Base-by-base conservation (phyloP, 1,284 basidiomycete species). In the Pseudozyma sp. region DNA sequence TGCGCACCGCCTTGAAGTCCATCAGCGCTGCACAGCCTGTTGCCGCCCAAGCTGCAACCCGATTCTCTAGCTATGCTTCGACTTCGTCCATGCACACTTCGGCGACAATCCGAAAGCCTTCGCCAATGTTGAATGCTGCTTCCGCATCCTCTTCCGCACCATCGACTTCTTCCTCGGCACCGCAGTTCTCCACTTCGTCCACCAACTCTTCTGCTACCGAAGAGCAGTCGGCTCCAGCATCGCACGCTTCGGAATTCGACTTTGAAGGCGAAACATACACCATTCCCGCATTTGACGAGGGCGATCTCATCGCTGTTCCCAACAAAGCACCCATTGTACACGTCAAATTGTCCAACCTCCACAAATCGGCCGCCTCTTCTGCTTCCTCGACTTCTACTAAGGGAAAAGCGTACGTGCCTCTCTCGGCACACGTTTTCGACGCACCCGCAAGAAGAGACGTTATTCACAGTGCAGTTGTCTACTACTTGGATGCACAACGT, bases 401-500 rank as follows among this genome's bases (percentile, higher is more conserved):
- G 25, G 21, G 10, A 12, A 61, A 64, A 38, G 21, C 50, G 42
- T 77, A 72, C 25, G 92, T 92, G 36, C 89, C 90, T 51, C 90
- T 96, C 39, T 90, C 95, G 72, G 90, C 93, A 7, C 89, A 90
- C 35, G 90, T 99, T 31, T 99, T 99, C 86, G 88, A 89, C 76
- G 68, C 71, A n/a, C 91, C 93, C 72, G 90, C 96, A 47, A 92
- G 96, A 54, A 89, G 91, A 19, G 95, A 98, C 84, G 93, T 99
- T 68, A 90, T 99, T 11, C 96, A 99, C 86, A 89, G 94, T 59
- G 96, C 95, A 80, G 92, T 95, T 43, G 90, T 93, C 10, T 94
- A 97, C 84, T 90, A 97, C 85, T 91, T 93, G 35, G 93, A 97
- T 78, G 90, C 90, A 8, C 89, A 95, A 45, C 92, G 96, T 38